phyloP scores from a whole-genome alignment of 148 eudicot species.

The Amaranthus cruentus region DNA sequence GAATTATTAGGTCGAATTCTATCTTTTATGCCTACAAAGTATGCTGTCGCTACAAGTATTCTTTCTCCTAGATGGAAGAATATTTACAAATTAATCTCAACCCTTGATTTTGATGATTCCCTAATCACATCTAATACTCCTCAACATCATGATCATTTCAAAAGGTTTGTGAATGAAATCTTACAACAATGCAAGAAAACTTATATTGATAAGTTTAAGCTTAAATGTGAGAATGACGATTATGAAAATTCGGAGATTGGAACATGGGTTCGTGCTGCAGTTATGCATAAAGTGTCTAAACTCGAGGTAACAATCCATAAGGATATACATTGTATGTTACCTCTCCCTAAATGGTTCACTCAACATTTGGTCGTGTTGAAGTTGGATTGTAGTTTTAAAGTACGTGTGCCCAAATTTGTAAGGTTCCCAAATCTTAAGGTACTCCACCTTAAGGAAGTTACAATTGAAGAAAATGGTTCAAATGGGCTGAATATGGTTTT shows the following conservation, averaged over 20 bases:
- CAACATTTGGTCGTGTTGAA: slow-evolving; percentile 10
- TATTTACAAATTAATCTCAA: slow-evolving; percentile 5
- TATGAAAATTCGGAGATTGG: background rate
- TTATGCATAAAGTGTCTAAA: slow-evolving; percentile 2
- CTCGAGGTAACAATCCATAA: slow-evolving; percentile 15
- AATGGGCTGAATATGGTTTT: background rate
- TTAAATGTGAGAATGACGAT: slow-evolving; percentile 16
- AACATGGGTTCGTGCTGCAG: slow-evolving; percentile 10
- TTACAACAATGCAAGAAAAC: slow-evolving; percentile 8
- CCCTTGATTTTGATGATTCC: slow-evolving; percentile 23
- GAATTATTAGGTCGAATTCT: slow-evolving; percentile 17
- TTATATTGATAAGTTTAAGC: slow-evolving; percentile 7
- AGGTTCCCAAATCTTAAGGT: slow-evolving; percentile 13
- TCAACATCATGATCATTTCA: background rate
- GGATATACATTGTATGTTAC: too few species aligned
- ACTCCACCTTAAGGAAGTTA: slow-evolving; percentile 11
- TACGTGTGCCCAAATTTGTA: background rate
- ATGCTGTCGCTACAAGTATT: slow-evolving; percentile 19
- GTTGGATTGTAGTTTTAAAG: background rate
- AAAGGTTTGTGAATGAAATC: slow-evolving; percentile 5
- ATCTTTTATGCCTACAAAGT: slow-evolving; percentile 19
- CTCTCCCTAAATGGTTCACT: background rate
- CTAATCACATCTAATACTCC: background rate
- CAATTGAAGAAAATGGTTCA: background rate
- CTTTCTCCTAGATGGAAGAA: slow-evolving; percentile 15